Evolutionary conservation across 1,284 basidiomycete species (phyloP).

Genomic region (Taiwanofungus camphoratus): DNA sequence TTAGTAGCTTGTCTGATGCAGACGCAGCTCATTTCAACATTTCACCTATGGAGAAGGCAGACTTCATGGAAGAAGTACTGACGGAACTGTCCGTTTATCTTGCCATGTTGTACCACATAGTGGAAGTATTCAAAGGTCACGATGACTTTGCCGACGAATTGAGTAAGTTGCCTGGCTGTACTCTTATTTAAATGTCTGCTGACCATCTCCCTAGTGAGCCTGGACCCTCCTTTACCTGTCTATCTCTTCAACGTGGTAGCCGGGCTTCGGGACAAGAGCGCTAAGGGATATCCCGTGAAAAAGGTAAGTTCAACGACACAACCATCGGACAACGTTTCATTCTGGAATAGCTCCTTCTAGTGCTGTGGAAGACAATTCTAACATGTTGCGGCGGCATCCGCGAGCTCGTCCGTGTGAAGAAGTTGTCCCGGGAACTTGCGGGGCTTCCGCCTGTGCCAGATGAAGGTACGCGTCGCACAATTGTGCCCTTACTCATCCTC

Average conservation of each 20-base stretch:
- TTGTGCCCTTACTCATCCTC: conserved; percentile 2
- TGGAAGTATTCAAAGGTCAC: conserved; percentile 88
- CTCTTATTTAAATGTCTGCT: conserved; percentile 11
- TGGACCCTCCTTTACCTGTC: conserved; percentile 91
- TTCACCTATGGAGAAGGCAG: conserved; percentile 61
- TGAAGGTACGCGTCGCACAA: conserved; percentile 40
- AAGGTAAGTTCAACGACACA: conserved; percentile 50
- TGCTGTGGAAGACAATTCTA: conserved; percentile 94
- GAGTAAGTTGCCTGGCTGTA: conserved; percentile 53
- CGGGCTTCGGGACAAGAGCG: conserved; percentile 87
- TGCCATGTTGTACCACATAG: conserved; percentile 89
- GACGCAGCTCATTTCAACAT: conserved; percentile 68
- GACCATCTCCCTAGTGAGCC: conserved; percentile 60
- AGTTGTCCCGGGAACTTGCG: conserved; percentile 78
- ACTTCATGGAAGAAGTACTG: conserved; percentile 81
- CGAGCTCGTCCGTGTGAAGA: conserved; percentile 82
- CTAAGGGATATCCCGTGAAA: conserved; percentile 94
- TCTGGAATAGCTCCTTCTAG: conserved; percentile 70
- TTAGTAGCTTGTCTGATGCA: conserved; percentile 65
- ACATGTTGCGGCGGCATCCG: conserved; percentile 90
- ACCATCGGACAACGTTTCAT: background rate
- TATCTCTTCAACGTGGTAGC: conserved; percentile 90
- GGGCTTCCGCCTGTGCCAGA: conserved; percentile 62
- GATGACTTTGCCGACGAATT: conserved; percentile 93
- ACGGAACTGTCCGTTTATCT: conserved; percentile 90